phyloP scores from a whole-genome alignment of 2,329 filamentous ascomycete species.

The Aureobasidium leucospermi region DNA sequence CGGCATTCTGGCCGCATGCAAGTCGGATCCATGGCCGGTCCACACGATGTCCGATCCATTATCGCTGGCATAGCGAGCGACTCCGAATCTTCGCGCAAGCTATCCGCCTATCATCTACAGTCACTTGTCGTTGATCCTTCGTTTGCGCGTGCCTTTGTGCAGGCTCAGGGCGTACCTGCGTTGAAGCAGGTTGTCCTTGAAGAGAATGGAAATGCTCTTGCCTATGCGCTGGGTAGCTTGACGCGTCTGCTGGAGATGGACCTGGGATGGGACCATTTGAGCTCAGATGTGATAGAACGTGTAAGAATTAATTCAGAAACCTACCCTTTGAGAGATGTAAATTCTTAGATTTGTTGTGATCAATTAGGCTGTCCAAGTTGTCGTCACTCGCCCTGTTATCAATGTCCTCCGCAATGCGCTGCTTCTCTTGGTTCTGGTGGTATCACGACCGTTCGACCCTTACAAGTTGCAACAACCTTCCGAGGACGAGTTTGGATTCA shows the following conservation, averaged over 20 bases:
- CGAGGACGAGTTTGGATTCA: constrained; percentile 72
- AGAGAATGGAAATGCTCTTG: constrained; percentile 85
- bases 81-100: constrained; percentile 89
- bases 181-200: constrained; percentile 77
- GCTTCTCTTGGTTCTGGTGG: constrained; percentile 89
- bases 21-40: constrained; percentile 24
- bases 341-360: constrained; percentile 13
- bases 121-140: constrained; percentile 90
- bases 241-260: constrained; percentile 86
- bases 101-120: constrained; percentile 98
- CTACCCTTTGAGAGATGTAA: neutral
- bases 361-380: constrained; percentile 68
- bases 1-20: neutral
- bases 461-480: constrained; percentile 31
- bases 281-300: constrained; percentile 61
- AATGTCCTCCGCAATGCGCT: constrained; percentile 96
- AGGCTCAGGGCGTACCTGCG: constrained; percentile 74
- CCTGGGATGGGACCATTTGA: constrained; percentile 92
- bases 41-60: constrained; percentile 26
- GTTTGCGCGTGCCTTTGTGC: constrained; percentile 94
- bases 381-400: constrained; percentile 90
- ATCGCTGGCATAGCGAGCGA: constrained; percentile 53
- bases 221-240: constrained; percentile 87
- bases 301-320: constrained; percentile 36
- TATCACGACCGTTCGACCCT: constrained; percentile 61